Base-by-base conservation (phyloP, 1,284 basidiomycete genomes). In the Leccinum pallidistipes region DNA sequence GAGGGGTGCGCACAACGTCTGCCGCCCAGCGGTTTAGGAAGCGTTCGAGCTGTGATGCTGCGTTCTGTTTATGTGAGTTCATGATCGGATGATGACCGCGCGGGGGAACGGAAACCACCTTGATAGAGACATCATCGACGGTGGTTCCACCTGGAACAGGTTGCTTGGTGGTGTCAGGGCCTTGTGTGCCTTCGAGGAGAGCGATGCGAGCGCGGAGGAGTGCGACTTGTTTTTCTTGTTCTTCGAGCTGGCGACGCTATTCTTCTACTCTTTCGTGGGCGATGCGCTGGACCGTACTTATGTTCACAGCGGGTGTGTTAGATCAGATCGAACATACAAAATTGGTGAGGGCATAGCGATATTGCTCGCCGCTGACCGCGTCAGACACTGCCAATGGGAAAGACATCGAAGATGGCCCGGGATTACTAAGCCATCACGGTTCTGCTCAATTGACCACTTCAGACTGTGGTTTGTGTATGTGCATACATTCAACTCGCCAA, bases 261-360 rank as follows among this genome's bases (percentile, higher is more conserved):
- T 90, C 84, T 69, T 93, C 91, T 65, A 93, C 91, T 73, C 90
- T 91, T 74, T 92, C 86, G 78, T 93, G 91, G 21, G 91, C 91
- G 72, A 93, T 88, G 60, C 90, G 83, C 90, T 92, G 72, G 31
- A 16, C 12, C 40, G 27, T 11, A 34, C 24, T 27, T 21, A 14
- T 16, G 18, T 47, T 2, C 24, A 10, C 1, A 12, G 21, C 8
- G 29, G 29, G 24, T 38, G 34, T 36, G 34, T 36, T 5, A 36
- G 12, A 36, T 36, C 29, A 8, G 31, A 18, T 14, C 9, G 32
- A 31, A 57, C 88, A 66, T 67, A 90, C 90, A 69, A 92, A 92
- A 74, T 92, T 91, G 34, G 86, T 85, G 67, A 92, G 78, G 4
- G 88, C 90, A 77, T 92, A 91, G 64, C 86, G 83, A 69, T 91